These are phyloP conservation scores for Saccharomycopsis babjevae DNA, from an alignment of 805 yeast genomes.

Conservation along the genomic window DNA sequence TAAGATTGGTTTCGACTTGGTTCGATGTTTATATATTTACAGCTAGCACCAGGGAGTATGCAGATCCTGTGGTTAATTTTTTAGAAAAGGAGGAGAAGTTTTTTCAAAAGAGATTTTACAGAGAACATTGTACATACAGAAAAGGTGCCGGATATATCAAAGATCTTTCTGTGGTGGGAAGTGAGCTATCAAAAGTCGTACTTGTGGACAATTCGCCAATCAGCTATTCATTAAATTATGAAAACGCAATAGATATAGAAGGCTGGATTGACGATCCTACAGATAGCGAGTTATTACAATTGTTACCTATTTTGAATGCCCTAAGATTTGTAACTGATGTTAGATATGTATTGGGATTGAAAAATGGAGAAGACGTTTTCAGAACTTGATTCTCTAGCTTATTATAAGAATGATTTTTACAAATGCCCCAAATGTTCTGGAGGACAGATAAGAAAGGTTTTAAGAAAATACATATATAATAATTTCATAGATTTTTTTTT, in stretches of 20 bases:
- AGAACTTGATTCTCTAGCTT: slow-evolving; percentile 20
- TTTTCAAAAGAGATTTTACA: slow-evolving; percentile 56
- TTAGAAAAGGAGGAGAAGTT: slow-evolving; percentile 54
- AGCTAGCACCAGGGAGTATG: slow-evolving; percentile 89
- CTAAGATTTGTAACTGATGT: slow-evolving; percentile 79
- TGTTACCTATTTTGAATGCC: slow-evolving; percentile 71
- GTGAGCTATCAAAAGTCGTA: slow-evolving; percentile 50
- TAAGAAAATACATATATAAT: no score
- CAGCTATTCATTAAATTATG: slow-evolving; percentile 72
- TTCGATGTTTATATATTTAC: slow-evolving; percentile 85
- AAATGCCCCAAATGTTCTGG: neutral
- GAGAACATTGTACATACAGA: slow-evolving; percentile 68
- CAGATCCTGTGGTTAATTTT: slow-evolving; percentile 94
- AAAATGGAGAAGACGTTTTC: slow-evolving; percentile 59
- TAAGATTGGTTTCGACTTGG: slow-evolving; percentile 74
- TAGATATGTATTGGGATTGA: slow-evolving; percentile 61
- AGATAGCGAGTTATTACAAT: slow-evolving; percentile 70
- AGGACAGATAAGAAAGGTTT: no score
- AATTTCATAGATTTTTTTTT: no score
- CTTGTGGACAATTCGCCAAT: slow-evolving; percentile 91
- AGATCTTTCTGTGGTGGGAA: slow-evolving; percentile 42
- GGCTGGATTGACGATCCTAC: slow-evolving; percentile 98
- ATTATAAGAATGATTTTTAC: no score
- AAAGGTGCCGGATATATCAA: slow-evolving; percentile 82
- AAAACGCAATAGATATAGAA: slow-evolving; percentile 86